Percentiles rank a stretch among this genome's conserved stretches.
These are phyloP conservation scores for Boletus tomentosulus DNA, from an alignment of 768 basidiomycete species.

Conservation along the genomic window DNA sequence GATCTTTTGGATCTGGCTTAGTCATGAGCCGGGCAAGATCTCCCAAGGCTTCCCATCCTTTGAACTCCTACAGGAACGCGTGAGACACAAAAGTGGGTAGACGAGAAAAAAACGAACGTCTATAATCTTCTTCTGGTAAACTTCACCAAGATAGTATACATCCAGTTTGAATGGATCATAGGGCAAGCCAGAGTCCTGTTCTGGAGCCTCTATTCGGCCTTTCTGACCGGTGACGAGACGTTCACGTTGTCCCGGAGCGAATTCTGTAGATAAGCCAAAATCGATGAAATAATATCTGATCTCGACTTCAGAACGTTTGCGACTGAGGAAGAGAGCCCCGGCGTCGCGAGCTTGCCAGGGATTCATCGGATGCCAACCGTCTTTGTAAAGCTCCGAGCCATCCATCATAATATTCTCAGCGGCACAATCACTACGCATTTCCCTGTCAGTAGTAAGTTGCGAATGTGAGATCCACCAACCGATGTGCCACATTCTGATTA, in stretches of 20 bases:
- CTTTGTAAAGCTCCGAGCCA: slow-evolving; percentile 19
- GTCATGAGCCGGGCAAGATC: slow-evolving; percentile 7
- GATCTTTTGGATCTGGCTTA: slow-evolving; percentile 3
- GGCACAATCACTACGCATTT: slow-evolving; percentile 21
- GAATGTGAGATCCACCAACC: slow-evolving; percentile 19
- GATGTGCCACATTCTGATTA: slow-evolving; percentile 5
- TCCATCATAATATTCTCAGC: slow-evolving; percentile 32
- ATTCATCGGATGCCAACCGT: slow-evolving; percentile 25
- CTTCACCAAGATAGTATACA: slow-evolving; percentile 24
- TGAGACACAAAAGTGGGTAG: background rate
- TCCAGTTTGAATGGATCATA: slow-evolving; percentile 32
- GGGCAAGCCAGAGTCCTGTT: slow-evolving; percentile 15
- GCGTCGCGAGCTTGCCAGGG: slow-evolving; percentile 11
- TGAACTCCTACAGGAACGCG: background rate
- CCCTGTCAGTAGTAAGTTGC: background rate
- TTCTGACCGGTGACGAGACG: background rate
- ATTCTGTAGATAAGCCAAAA: slow-evolving; percentile 23
- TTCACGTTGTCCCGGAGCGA: slow-evolving; percentile 7
- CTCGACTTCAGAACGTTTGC: slow-evolving; percentile 24
- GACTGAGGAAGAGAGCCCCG: slow-evolving; percentile 9
- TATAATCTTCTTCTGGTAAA: slow-evolving; percentile 16
- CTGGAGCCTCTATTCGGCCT: slow-evolving; percentile 18
- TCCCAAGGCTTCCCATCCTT: slow-evolving; percentile 1
- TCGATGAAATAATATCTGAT: slow-evolving; percentile 18
- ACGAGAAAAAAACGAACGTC: background rate